Conservation (phyloP, 1,284 basidiomycete species). For the Trametes hirsuta region DNA sequence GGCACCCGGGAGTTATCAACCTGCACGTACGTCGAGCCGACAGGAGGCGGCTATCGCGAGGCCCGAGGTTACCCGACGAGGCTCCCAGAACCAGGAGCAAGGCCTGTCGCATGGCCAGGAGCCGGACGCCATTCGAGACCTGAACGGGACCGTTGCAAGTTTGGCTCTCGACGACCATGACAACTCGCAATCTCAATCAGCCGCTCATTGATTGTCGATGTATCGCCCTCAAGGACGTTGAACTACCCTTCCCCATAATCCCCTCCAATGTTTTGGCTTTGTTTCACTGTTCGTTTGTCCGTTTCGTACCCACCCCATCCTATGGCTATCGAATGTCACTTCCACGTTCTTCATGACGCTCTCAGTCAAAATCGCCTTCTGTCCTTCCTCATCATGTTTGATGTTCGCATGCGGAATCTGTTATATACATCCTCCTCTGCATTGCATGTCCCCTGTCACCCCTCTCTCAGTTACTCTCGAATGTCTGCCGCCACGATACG, state of each 20-base stretch:
- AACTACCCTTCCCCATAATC: constrained; percentile 15
- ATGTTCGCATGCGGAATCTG: constrained; percentile 34
- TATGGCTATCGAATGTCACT: constrained; percentile 29
- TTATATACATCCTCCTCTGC: constrained; percentile 28
- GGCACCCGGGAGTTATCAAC: constrained; percentile 35
- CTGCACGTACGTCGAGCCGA: constrained; percentile 44
- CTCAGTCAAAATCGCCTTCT: constrained; percentile 25
- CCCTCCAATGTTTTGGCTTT: constrained; percentile 13
- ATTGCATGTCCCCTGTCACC: constrained; percentile 23
- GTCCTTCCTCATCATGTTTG: constrained; percentile 28
- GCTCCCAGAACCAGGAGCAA: constrained; percentile 45
- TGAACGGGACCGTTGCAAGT: constrained; percentile 77
- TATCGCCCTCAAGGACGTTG: constrained; percentile 1
- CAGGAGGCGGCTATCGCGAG: constrained; percentile 50
- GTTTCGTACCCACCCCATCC: constrained; percentile 24
- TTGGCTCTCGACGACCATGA: constrained; percentile 57
- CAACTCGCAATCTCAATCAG: constrained; percentile 25
- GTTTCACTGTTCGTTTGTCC: constrained; percentile 22
- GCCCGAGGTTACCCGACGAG: constrained; percentile 30
- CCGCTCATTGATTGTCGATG: constrained; percentile 23
- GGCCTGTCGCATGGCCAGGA: constrained; percentile 40
- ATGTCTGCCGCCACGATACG: constrained; percentile 22
- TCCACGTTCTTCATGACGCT: constrained; percentile 32
- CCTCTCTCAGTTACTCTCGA: constrained; percentile 17
- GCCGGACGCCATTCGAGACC: constrained; percentile 61